phyloP scores from a whole-genome alignment of 2,329 filamentous ascomycete species.

The Didymellaceae sp. region DNA sequence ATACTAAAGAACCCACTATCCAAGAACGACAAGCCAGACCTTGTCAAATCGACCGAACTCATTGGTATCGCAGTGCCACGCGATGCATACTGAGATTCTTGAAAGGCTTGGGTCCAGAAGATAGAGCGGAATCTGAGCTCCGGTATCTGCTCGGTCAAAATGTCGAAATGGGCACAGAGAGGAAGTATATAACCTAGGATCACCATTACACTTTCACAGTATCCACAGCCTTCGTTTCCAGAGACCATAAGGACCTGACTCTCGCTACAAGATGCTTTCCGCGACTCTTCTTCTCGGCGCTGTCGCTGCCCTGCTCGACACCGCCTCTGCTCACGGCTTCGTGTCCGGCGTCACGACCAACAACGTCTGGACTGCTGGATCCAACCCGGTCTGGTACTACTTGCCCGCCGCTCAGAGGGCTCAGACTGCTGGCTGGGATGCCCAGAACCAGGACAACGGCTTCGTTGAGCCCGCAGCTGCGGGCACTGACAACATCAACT shows the following conservation, averaged over 20 bases:
- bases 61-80: conserved; percentile 6
- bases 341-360: conserved; percentile 34
- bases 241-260: background rate
- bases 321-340: conserved; percentile 40
- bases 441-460: conserved; percentile 47
- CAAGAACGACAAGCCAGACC: conserved; percentile 12
- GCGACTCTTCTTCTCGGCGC: conserved; percentile 28
- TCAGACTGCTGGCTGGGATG: conserved; percentile 44
- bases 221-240: conserved; percentile 6
- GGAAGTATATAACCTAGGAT: conserved; percentile 7
- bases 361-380: conserved; percentile 35
- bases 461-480: conserved; percentile 44
- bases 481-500: conserved; percentile 42
- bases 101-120: conserved; percentile 11
- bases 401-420: conserved; percentile 29
- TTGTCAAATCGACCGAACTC: conserved; percentile 6
- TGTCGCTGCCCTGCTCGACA: conserved; percentile 29
- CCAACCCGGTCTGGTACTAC: conserved; percentile 45
- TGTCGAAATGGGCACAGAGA: background rate
- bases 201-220: background rate
- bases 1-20: conserved; percentile 1
- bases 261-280: conserved; percentile 24
- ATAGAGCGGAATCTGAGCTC: conserved; percentile 2
- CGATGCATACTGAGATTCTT: conserved; percentile 1
- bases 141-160: background rate